Conservation (phyloP, 805 yeast species). For the Suhomyces sp. region DNA sequence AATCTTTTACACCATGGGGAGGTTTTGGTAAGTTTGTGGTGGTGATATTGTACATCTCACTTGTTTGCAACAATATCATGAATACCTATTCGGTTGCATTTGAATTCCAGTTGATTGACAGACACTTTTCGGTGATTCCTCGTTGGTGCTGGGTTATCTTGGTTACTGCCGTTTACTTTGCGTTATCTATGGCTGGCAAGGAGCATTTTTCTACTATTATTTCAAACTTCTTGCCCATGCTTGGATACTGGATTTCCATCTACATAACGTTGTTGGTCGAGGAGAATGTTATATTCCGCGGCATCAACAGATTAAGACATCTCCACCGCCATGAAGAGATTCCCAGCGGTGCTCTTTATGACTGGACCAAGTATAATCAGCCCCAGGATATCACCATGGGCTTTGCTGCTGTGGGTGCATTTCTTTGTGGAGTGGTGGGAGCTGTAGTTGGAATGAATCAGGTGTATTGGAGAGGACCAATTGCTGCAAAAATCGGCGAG, state of each 20-base stretch:
- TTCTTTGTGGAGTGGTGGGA: constrained; percentile 17
- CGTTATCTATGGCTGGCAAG: constrained; percentile 74
- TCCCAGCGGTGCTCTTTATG: constrained; percentile 17
- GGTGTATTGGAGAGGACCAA: constrained; percentile 18
- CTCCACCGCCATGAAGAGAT: constrained; percentile 11
- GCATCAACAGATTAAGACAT: constrained; percentile 1
- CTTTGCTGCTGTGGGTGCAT: constrained; percentile 14
- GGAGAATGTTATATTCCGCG: constrained; percentile 71
- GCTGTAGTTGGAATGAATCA: constrained; percentile 25
- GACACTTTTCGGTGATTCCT: constrained; percentile 58
- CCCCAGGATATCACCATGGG: constrained; percentile 23
- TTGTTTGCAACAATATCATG: constrained; percentile 78
- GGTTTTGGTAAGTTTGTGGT: constrained; percentile 76
- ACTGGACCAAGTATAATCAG: constrained; percentile 32
- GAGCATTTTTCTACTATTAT: constrained; percentile 69
- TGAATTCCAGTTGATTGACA: constrained; percentile 65
- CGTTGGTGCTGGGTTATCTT: constrained; percentile 74
- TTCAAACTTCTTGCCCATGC: constrained; percentile 84
- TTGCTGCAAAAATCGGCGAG: constrained; percentile 15
- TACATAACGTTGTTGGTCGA: constrained; percentile 69
- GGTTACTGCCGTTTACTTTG: constrained; percentile 61
- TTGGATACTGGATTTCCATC: constrained; percentile 88
- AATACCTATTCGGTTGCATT: constrained; percentile 82
- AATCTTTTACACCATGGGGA: constrained; percentile 71
- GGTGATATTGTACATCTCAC: constrained; percentile 66